Evolutionary conservation across 345 rosid species (phyloP), one percentile per base, ranked within the genome.

Genomic region (Eucalyptus guilfoylei): DNA sequence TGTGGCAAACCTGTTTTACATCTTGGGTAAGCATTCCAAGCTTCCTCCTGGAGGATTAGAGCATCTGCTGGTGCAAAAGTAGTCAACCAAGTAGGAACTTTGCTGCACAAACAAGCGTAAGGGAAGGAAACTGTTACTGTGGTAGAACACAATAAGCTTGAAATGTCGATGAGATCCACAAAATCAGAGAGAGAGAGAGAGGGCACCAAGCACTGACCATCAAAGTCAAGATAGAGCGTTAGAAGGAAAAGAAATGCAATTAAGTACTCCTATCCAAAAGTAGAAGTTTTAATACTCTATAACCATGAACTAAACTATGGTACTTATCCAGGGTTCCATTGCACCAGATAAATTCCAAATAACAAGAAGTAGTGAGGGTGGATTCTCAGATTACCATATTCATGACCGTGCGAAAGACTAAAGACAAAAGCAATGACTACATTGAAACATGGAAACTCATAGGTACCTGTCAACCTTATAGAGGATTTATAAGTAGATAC

Each of bases 21-120:
- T 91, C 95, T 94, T 42, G 97, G 97, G 86, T 93, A 95, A 45
- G 97, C 94, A 91, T 95, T 95, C 97, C 97, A 95, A 15, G 97
- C 95, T 90, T 94, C 96, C 92, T 95, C 97, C 86, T 94, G 92
- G 94, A 95, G 91, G 88, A 95, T 58, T 34, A 95, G 97, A 89
- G 96, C 96, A 90, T 95, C 96, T 44, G 93, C 88, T 1, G 97
- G 95, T 8, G 97, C 96, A 91, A 95, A 89, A 85, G 95, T 80
- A 85, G 94, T 91, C 80, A 95, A 92, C 97, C 97, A 95, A 89
- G 95, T 60, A 48, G 97, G 97, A 23, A 93, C 96, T 94, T 95
- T 95, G 93, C 97, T 95, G 94, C 89, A 91, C 88, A 91, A 50
- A 34, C 52, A 83, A 26, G 44, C n/a, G 32, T 47, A 80, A 50